These are phyloP conservation scores for Rutstroemia sp. DNA, from an alignment of 2,329 filamentous ascomycete species.

Conservation along the genomic window DNA sequence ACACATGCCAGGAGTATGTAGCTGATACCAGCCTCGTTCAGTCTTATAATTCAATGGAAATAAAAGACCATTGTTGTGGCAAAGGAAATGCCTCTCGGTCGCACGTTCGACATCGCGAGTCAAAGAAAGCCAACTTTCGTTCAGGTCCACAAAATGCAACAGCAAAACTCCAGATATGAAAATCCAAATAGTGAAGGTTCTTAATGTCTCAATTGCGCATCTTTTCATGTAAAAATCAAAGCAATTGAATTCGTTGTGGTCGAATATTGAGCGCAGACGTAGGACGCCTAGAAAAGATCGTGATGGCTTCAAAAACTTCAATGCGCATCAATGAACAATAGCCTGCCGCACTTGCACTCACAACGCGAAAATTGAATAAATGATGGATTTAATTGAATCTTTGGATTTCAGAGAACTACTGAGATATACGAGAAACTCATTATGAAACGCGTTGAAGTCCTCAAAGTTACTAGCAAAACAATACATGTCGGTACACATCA, in stretches of 20 bases:
- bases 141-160: neutral
- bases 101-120: conserved; percentile 3
- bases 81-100: neutral
- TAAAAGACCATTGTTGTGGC: neutral
- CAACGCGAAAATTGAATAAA: neutral
- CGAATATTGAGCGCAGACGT: neutral
- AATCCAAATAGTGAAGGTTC: neutral
- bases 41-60: neutral
- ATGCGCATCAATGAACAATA: neutral
- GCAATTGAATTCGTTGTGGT: neutral
- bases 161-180: neutral
- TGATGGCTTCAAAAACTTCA: conserved; percentile 4
- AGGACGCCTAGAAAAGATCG: conserved; percentile 3
- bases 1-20: too few relatives aligned
- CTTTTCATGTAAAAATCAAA: neutral
- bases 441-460: too few relatives aligned
- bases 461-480: too few relatives aligned
- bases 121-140: conserved; percentile 1
- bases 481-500: too few relatives aligned
- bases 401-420: neutral
- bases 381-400: neutral
- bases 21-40: too few relatives aligned
- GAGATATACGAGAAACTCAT: neutral
- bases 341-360: conserved; percentile 5
- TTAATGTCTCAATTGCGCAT: conserved; percentile 4